Conservation (phyloP, 1,139 yeast genomes). For the Blastobotrys capitulatus region DNA sequence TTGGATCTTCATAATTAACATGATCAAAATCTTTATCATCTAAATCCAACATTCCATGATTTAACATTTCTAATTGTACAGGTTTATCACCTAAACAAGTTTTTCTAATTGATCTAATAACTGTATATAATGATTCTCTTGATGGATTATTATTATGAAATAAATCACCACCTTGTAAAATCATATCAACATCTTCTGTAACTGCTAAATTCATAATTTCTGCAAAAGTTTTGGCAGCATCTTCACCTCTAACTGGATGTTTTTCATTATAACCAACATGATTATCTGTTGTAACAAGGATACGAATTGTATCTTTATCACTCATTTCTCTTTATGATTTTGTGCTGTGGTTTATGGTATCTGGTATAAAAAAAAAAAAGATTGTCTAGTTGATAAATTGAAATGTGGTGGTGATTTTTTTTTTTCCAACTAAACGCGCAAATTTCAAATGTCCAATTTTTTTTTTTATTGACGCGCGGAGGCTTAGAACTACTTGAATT, state of each 20-base stretch:
- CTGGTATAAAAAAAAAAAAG: no score
- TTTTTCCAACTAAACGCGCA: no score
- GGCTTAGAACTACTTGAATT: no score
- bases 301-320: slow-evolving; percentile 64
- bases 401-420: no score
- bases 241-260: slow-evolving; percentile 88
- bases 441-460: no score
- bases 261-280: slow-evolving; percentile 92
- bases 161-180: slow-evolving; percentile 87
- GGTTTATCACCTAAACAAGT: slow-evolving; percentile 85
- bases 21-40: slow-evolving; percentile 42
- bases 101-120: slow-evolving; percentile 62
- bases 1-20: slow-evolving; percentile 87
- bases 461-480: no score
- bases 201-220: slow-evolving; percentile 77
- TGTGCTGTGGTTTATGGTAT: no score
- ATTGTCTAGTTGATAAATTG: no score
- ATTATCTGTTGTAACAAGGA: slow-evolving; percentile 87
- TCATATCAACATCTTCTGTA: slow-evolving; percentile 70
- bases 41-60: slow-evolving; percentile 66
- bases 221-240: slow-evolving; percentile 79
- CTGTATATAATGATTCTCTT: slow-evolving; percentile 81
- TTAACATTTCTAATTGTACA: slow-evolving; percentile 74
- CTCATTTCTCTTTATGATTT: neutral
- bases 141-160: slow-evolving; percentile 89